A percentile compares a stretch with the other conserved stretches of the same genome.
Conservation (phyloP, 139 green algal species). For the Chlamydomonas incerta region DNA sequence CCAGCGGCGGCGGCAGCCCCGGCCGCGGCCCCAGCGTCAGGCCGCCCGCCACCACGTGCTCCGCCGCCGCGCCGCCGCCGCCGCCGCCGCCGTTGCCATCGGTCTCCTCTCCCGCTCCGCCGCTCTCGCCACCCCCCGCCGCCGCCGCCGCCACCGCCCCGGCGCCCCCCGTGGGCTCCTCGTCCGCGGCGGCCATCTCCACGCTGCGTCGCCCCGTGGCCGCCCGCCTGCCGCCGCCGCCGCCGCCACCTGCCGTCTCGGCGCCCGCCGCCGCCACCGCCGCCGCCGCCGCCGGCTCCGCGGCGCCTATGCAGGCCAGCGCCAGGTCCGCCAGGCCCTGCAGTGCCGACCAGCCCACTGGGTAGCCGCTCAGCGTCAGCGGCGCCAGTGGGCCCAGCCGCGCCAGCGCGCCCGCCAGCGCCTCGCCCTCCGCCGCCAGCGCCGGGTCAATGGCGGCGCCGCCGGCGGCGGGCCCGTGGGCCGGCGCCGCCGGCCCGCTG, state of each 20-base stretch:
- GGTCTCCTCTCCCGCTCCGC: too few relatives aligned
- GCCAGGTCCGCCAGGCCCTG: conserved; percentile 29
- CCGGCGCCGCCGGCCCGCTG: too few relatives aligned
- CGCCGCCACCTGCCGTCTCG: too few relatives aligned
- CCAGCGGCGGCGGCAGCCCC: neutral
- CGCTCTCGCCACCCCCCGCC: neutral
- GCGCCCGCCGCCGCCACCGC: neutral
- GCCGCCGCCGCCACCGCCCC: neutral
- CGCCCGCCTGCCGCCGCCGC: neutral
- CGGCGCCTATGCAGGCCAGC: neutral
- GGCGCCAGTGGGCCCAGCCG: neutral
- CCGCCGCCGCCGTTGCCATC: neutral
- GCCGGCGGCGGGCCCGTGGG: too few relatives aligned
- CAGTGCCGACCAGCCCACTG: neutral
- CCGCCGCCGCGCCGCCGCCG: neutral
- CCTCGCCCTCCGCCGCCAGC: neutral
- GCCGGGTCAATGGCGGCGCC: too few relatives aligned
- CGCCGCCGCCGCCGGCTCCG: too few relatives aligned
- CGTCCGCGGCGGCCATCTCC: neutral
- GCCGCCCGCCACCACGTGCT: conserved; percentile 20
- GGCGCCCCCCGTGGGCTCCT: neutral
- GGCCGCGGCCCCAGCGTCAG: neutral
- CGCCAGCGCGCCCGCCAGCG: conserved; percentile 11
- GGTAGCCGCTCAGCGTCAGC: neutral
- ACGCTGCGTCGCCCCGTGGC: too few relatives aligned